phyloP scores from a whole-genome alignment of 78 protist species.

The Isochrysis galbana region DNA sequence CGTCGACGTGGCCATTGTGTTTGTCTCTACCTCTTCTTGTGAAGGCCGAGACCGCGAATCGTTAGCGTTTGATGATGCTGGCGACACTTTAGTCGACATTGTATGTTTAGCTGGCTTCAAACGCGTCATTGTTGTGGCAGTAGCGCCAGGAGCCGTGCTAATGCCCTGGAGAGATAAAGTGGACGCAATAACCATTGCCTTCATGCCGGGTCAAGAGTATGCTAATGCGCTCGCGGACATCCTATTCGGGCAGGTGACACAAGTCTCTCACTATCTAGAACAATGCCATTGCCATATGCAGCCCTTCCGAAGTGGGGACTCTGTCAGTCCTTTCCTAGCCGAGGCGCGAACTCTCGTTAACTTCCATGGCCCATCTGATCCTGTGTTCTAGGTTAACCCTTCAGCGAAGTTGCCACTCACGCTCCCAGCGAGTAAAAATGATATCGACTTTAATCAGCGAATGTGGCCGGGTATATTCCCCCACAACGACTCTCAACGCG shows the following conservation, averaged over 20 bases:
- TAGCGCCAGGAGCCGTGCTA: conserved; percentile 56
- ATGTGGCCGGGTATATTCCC: conserved; percentile 52
- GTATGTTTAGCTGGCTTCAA: background rate
- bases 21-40: background rate
- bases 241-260: conserved; percentile 55
- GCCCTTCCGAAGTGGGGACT: too few species aligned
- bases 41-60: conserved; percentile 59
- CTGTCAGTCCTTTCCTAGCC: too few species aligned
- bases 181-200: background rate
- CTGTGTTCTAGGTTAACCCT: conserved; percentile 57
- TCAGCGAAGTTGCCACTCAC: conserved; percentile 61
- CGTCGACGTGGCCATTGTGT: conserved; percentile 52
- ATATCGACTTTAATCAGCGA: background rate
- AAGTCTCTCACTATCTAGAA: background rate
- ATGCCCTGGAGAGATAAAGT: conserved; percentile 52
- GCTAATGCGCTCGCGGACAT: conserved; percentile 55
- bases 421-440: conserved; percentile 36
- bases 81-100: conserved; percentile 15
- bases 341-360: too few species aligned
- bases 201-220: conserved; percentile 56
- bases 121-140: conserved; percentile 11
- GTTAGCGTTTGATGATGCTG: conserved; percentile 8
- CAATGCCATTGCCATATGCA: too few species aligned
- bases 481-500: conserved; percentile 19
- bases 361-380: background rate